Conservation (phyloP, 345 rosid species). For the Streptanthus diversifolius region DNA sequence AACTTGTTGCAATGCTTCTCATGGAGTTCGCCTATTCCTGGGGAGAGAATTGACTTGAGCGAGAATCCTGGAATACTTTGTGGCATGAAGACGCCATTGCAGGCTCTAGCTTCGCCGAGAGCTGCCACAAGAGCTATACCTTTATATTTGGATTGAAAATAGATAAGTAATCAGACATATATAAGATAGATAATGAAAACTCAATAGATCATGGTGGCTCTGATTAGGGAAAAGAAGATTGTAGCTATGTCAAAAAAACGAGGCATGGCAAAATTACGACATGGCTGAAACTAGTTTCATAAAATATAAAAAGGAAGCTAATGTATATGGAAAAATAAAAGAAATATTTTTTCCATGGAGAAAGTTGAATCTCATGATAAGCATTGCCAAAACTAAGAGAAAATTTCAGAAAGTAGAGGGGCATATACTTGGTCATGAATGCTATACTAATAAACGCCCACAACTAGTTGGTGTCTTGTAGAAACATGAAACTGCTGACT, state of each 20-base stretch:
- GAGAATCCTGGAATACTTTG: constrained; percentile 39
- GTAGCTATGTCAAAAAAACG: constrained; percentile 1
- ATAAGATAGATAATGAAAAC: background rate
- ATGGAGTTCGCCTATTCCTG: constrained; percentile 33
- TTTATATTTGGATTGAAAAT: background rate
- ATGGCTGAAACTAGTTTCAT: background rate
- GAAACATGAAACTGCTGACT: too few relatives aligned
- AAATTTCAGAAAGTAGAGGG: too few relatives aligned
- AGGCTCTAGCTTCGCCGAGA: constrained; percentile 36
- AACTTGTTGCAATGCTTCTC: constrained; percentile 44
- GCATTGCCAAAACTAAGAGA: background rate
- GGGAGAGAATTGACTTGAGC: constrained; percentile 27
- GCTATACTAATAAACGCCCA: too few relatives aligned
- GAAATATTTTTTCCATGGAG: background rate
- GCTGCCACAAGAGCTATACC: constrained; percentile 19
- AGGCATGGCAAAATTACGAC: background rate
- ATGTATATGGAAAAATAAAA: background rate
- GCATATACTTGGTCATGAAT: too few relatives aligned
- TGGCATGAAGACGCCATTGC: constrained; percentile 40
- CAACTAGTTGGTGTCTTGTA: too few relatives aligned
- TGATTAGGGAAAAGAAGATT: background rate
- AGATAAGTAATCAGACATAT: background rate
- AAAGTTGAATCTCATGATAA: background rate
- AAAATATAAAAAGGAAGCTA: constrained; percentile 5
- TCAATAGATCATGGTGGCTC: background rate